Percentiles rank a stretch among this genome's conserved stretches.
Evolutionary conservation across 2,329 filamentous ascomycete species (phyloP).

Genomic region (Penicillium griseofulvum): DNA sequence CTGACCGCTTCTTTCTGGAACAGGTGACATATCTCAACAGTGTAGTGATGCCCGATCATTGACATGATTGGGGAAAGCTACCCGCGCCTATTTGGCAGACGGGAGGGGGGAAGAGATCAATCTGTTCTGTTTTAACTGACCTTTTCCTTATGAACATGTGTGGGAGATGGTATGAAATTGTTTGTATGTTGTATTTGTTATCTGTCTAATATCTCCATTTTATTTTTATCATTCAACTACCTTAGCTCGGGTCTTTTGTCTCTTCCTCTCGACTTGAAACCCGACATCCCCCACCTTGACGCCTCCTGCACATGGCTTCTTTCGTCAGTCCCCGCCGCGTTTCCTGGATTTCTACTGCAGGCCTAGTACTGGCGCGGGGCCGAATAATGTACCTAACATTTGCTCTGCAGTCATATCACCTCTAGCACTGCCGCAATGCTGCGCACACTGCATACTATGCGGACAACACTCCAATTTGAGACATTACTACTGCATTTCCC

Average conservation of each 20-base stretch:
- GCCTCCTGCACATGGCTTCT: conserved; percentile 12
- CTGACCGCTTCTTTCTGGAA: conserved; percentile 28
- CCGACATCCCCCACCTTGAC: conserved; percentile 5
- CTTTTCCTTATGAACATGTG: too few species aligned
- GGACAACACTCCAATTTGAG: conserved; percentile 1
- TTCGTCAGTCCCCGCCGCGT: conserved; percentile 5
- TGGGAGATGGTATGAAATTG: background rate
- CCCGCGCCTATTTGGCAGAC: background rate
- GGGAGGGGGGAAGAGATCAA: background rate
- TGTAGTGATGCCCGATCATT: conserved; percentile 68
- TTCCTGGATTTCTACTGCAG: conserved; percentile 4
- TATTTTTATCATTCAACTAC: background rate
- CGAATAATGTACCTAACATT: background rate
- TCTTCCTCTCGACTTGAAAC: conserved; percentile 4
- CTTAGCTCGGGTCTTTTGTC: conserved; percentile 6
- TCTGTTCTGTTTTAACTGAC: background rate
- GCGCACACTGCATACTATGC: conserved; percentile 5
- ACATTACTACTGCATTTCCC: conserved; percentile 1
- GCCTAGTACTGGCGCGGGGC: background rate
- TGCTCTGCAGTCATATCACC: conserved; percentile 10
- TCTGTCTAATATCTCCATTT: background rate
- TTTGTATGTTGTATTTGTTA: conserved; percentile 1
- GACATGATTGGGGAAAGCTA: conserved; percentile 5
- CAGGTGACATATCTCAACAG: conserved; percentile 70
- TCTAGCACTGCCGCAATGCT: conserved; percentile 6